Percentiles rank a stretch among this genome's conserved stretches.
These are phyloP conservation scores for Geotrichum candidum DNA, from an alignment of 1,139 yeast species.

Conservation along the genomic window DNA sequence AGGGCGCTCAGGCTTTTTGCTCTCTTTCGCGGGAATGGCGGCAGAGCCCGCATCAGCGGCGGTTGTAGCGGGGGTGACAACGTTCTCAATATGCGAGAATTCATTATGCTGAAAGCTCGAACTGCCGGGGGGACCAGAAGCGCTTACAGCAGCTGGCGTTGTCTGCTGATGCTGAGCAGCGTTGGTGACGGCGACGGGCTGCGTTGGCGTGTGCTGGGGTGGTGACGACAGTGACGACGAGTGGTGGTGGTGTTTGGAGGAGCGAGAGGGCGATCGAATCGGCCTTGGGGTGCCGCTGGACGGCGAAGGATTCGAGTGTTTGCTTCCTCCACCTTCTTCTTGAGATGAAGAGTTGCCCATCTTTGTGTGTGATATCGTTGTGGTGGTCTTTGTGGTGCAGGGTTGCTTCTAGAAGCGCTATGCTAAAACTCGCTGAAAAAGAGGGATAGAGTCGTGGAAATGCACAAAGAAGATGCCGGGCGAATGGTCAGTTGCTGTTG, in stretches of 20 bases:
- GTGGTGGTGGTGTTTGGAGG: neutral
- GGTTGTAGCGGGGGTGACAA: neutral
- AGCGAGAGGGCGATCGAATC: neutral
- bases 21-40: neutral
- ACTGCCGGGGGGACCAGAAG: neutral
- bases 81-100: constrained; percentile 10
- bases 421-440: neutral
- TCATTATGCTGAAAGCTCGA: constrained; percentile 10
- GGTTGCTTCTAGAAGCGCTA: neutral
- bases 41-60: neutral
- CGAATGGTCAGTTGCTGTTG: too few relatives aligned
- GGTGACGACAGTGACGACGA: neutral
- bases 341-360: constrained; percentile 34
- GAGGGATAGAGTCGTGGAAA: neutral
- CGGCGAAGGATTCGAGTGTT: neutral
- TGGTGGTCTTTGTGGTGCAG: neutral
- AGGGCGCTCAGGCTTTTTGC: constrained; percentile 6
- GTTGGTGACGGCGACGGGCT: constrained; percentile 5
- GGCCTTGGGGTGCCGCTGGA: constrained; percentile 7
- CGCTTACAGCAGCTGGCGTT: neutral
- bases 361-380: neutral
- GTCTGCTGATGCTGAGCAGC: neutral
- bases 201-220: neutral
- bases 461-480: neutral
- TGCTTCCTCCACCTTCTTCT: constrained; percentile 19